Conservation (phyloP, 73 alveolate species). For the Paramecium biaurelia region DNA sequence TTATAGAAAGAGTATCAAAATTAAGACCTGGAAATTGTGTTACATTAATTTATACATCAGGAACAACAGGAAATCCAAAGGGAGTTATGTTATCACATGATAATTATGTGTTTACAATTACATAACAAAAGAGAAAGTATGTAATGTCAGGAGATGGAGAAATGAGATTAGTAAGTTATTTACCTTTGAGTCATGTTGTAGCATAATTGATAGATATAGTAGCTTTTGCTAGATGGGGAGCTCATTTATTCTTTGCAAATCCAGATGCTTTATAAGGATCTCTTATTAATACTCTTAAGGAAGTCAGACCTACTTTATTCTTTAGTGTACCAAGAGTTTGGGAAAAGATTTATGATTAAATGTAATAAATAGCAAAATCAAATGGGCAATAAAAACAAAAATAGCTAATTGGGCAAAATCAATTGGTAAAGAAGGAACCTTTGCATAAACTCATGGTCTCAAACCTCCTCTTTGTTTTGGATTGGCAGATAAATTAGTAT, state of each 20-base stretch:
- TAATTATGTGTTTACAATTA: conserved; percentile 63
- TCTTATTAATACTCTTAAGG: conserved; percentile 73
- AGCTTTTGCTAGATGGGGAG: conserved; percentile 61
- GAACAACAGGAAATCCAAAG: conserved; percentile 90
- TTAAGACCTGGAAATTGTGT: conserved; percentile 76
- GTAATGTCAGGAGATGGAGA: background rate
- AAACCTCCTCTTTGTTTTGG: conserved; percentile 69
- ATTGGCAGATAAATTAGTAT: conserved; percentile 71
- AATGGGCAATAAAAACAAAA: conserved; percentile 63
- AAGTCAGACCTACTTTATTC: conserved; percentile 85
- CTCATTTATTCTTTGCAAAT: conserved; percentile 74
- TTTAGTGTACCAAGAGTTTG: conserved; percentile 91
- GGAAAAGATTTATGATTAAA: conserved; percentile 87
- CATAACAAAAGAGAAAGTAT: background rate
- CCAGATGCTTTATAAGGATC: conserved; percentile 89
- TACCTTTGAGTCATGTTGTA: conserved; percentile 88
- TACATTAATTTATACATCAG: conserved; percentile 84
- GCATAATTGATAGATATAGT: conserved; percentile 77
- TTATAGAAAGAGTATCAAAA: background rate
- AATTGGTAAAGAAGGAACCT: conserved; percentile 60
- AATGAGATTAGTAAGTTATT: conserved; percentile 76
- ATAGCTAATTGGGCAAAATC: conserved; percentile 81
- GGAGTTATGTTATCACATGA: conserved; percentile 93
- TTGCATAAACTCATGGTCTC: conserved; percentile 58
- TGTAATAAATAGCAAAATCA: conserved; percentile 76